Percentiles rank a stretch among this genome's conserved stretches.
Evolutionary conservation across 768 basidiomycete genomes (phyloP).

Genomic region (Mycena capillaripes): DNA sequence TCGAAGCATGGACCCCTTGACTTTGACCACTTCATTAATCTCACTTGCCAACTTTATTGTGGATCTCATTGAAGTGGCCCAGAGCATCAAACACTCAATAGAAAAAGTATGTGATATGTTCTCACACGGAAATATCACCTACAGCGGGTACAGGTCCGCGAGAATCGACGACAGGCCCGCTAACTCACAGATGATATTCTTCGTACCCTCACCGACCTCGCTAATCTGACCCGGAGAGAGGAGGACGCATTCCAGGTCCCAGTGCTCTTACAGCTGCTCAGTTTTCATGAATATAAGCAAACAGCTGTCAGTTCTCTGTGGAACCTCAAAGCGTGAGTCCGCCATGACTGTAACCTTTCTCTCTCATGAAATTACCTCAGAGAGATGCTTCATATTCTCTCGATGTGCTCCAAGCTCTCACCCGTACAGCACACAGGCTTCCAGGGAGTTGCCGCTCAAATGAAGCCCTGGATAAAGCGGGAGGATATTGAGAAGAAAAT

Average conservation of each 20-base stretch:
- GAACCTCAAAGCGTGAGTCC: conserved; percentile 14
- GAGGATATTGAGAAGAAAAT: conserved; percentile 22
- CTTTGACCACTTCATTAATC: too few species aligned
- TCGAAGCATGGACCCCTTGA: too few species aligned
- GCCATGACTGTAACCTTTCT: too few species aligned
- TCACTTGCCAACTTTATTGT: too few species aligned
- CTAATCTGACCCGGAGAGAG: neutral
- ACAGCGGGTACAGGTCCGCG: neutral
- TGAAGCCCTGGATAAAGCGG: conserved; percentile 16
- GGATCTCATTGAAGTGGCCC: too few species aligned
- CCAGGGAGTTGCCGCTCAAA: neutral
- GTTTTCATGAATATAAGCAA: too few species aligned
- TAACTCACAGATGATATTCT: neutral
- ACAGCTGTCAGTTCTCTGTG: conserved; percentile 3
- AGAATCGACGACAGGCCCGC: conserved; percentile 12
- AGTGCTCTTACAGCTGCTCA: conserved; percentile 10
- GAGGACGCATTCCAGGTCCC: conserved; percentile 4
- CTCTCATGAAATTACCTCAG: too few species aligned
- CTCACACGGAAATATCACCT: too few species aligned
- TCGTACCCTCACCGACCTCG: neutral
- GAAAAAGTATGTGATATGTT: too few species aligned
- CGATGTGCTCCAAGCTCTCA: too few species aligned
- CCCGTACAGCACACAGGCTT: neutral
- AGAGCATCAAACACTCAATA: too few species aligned
- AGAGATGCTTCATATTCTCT: too few species aligned